Base-by-base conservation (phyloP, 2,329 filamentous ascomycete species). In the Metarhizium album region DNA sequence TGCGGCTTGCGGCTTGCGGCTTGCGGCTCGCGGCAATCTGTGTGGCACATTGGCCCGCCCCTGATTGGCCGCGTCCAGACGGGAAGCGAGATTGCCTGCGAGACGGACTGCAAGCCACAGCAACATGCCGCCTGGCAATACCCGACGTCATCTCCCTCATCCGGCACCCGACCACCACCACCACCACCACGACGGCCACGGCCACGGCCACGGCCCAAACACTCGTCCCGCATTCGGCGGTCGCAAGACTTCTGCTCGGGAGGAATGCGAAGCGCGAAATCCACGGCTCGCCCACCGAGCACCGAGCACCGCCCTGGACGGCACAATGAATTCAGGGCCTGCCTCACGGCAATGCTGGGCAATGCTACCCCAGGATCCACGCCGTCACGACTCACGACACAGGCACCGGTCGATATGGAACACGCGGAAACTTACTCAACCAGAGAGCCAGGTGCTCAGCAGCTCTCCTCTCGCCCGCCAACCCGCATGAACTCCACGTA, bases 341-440 rank as follows among this genome's bases (percentile, higher is more conserved):
- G n/a, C n/a, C n/a, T n/a, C n/a, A n/a, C n/a, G n/a, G n/a, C n/a
- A n/a, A n/a, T n/a, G n/a, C n/a, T n/a, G n/a, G n/a, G n/a, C n/a
- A n/a, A n/a, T n/a, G n/a, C n/a, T n/a, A n/a, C n/a, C n/a, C n/a
- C n/a, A n/a, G n/a, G n/a, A n/a, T n/a, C n/a, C n/a, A n/a, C n/a
- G n/a, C n/a, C n/a, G n/a, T n/a, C n/a, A n/a, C n/a, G n/a, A n/a
- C n/a, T n/a, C n/a, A n/a, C n/a, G n/a, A n/a, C n/a, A n/a, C n/a
- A n/a, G n/a, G n/a, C n/a, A n/a, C n/a, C 47, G 52, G 47, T 46
- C 37, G 35, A 35, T 35, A 42, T 29, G 53, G 57, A 56, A 55
- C 55, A 58, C 55, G 54, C 55, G 35, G 47, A 54, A 55, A 58
- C 48, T 54, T 53, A 53, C 54, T 53, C 53, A 46, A 42, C 42